Evolutionary conservation across 2,329 filamentous ascomycete species (phyloP).

Genomic region (Xylariaceae sp.): DNA sequence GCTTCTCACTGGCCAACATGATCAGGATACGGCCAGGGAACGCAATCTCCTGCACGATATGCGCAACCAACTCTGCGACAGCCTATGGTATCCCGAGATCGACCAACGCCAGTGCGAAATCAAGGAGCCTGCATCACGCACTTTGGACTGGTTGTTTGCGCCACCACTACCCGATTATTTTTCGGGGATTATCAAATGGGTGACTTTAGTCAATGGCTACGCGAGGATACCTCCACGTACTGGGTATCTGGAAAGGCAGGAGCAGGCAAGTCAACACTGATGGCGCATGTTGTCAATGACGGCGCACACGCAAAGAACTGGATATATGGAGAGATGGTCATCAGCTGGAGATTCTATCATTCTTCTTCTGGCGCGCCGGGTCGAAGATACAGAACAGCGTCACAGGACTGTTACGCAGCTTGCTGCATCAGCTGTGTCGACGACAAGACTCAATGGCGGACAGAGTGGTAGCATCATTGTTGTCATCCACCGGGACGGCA

Average conservation of each 20-base stretch:
- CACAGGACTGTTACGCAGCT: slow-evolving; percentile 10
- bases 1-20: neutral
- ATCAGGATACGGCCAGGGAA: neutral
- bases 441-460: no score
- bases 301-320: slow-evolving; percentile 1
- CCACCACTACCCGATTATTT: neutral
- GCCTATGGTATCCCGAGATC: slow-evolving; percentile 9
- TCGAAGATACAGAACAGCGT: slow-evolving; percentile 9
- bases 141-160: slow-evolving; percentile 7
- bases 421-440: slow-evolving; percentile 10
- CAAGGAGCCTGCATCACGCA: slow-evolving; percentile 7
- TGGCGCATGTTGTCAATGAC: slow-evolving; percentile 11
- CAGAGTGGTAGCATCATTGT: no score
- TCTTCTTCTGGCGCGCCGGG: slow-evolving; percentile 18
- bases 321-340: slow-evolving; percentile 1
- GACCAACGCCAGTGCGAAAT: slow-evolving; percentile 7
- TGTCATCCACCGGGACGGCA: no score
- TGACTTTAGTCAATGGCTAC: slow-evolving; percentile 11
- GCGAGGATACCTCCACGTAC: slow-evolving; percentile 7
- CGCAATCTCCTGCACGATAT: neutral
- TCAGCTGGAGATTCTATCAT: slow-evolving; percentile 7
- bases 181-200: neutral
- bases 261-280: slow-evolving; percentile 14
- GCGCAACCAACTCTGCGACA: slow-evolving; percentile 4
- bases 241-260: slow-evolving; percentile 17